These are phyloP conservation scores for Colletotrichum shisoi DNA, from an alignment of 2,329 filamentous ascomycete genomes.

Conservation along the genomic window DNA sequence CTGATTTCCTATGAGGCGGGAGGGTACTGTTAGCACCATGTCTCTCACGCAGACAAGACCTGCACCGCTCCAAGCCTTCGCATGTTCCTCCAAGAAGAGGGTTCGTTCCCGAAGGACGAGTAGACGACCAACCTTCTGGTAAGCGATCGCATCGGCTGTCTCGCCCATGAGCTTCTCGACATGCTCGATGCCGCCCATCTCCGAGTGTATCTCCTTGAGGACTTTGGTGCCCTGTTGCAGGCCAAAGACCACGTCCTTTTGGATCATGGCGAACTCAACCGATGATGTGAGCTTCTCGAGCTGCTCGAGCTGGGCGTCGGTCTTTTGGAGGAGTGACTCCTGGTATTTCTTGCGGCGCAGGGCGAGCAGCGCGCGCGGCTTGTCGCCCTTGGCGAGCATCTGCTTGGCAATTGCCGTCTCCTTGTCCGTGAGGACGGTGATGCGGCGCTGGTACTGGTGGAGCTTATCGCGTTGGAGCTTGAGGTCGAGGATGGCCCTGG, in stretches of 20 bases:
- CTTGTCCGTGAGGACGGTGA: slow-evolving; percentile 82
- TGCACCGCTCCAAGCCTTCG: background rate
- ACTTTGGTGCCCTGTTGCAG: slow-evolving; percentile 91
- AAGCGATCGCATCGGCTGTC: slow-evolving; percentile 86
- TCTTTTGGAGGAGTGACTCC: slow-evolving; percentile 85
- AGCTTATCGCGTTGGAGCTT: slow-evolving; percentile 98
- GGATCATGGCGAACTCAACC: slow-evolving; percentile 95
- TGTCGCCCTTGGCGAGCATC: slow-evolving; percentile 82
- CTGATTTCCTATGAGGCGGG: slow-evolving; percentile 75
- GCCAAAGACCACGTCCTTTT: slow-evolving; percentile 94
- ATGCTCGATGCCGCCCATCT: slow-evolving; percentile 94
- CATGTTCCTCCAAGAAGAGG: too few species aligned
- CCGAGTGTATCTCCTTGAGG: slow-evolving; percentile 86
- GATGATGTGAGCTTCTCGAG: slow-evolving; percentile 86
- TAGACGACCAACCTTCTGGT: slow-evolving; percentile 74
- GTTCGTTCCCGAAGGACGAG: background rate
- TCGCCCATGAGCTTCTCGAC: slow-evolving; percentile 97
- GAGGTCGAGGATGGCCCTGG: slow-evolving; percentile 93
- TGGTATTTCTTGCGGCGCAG: slow-evolving; percentile 97
- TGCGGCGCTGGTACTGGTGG: slow-evolving; percentile 92
- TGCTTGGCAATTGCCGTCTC: slow-evolving; percentile 87
- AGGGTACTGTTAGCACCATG: slow-evolving; percentile 14
- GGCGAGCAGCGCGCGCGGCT: slow-evolving; percentile 81
- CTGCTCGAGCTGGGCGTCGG: slow-evolving; percentile 91
- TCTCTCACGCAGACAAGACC: background rate